phyloP scores from a whole-genome alignment of 768 basidiomycete species.

The Leucosporidium yakuticum region DNA sequence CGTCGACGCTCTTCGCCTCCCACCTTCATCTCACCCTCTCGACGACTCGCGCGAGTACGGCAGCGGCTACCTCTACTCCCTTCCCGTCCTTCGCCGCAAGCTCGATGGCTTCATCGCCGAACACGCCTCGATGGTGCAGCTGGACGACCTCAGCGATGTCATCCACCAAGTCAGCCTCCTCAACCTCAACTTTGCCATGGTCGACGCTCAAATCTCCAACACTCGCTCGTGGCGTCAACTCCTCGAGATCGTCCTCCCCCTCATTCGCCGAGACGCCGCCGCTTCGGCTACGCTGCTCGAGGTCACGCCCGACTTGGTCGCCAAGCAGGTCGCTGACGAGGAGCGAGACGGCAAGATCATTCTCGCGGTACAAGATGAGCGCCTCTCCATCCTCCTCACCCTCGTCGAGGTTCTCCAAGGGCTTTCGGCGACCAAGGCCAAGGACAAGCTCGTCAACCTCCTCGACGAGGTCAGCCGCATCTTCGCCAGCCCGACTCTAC shows the following conservation, averaged over 20 bases:
- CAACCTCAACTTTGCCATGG: conserved; percentile 79
- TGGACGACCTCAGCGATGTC: conserved; percentile 40
- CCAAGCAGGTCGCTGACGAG: conserved; percentile 46
- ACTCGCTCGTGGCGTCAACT: conserved; percentile 73
- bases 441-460: conserved; percentile 53
- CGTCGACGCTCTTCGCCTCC: conserved; percentile 59
- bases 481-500: conserved; percentile 65
- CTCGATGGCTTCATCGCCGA: conserved; percentile 51
- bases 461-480: conserved; percentile 59
- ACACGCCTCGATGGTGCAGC: conserved; percentile 42
- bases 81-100: conserved; percentile 53
- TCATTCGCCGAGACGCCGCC: conserved; percentile 50
- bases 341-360: conserved; percentile 74
- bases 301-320: conserved; percentile 61
- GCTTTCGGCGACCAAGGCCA: conserved; percentile 32
- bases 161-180: conserved; percentile 63
- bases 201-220: conserved; percentile 68
- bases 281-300: conserved; percentile 57
- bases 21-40: conserved; percentile 49
- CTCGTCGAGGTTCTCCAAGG: conserved; percentile 78
- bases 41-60: conserved; percentile 67
- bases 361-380: conserved; percentile 67
- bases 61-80: conserved; percentile 68
- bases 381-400: conserved; percentile 66
- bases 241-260: conserved; percentile 42